Evolutionary conservation across 2,329 filamentous ascomycete species (phyloP), one percentile per base, ranked within the genome.

Genomic region (Didymellaceae sp.): DNA sequence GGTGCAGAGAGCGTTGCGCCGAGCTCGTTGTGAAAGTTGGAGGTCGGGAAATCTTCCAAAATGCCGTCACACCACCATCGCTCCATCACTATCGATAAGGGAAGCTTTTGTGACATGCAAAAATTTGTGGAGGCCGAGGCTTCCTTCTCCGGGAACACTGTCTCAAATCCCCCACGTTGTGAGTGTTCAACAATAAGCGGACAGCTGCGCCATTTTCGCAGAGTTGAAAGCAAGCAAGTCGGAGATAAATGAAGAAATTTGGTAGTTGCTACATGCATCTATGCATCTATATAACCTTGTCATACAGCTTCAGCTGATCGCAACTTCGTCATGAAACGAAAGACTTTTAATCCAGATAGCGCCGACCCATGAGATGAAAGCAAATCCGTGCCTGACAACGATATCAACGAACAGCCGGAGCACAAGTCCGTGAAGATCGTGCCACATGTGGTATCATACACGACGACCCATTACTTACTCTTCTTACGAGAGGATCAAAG

Each of bases 401-500:
- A 46, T 22, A 41, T 43, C 52, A 47, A 37, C 48, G 20, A 32
- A 55, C 28, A 49, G 53, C 54, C 37, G 16, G 35, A 55, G 52
- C 45, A 43, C 43, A 49, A 35, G 45, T 52, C 50, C 17, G 39
- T 18, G 33, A 52, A 44, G 25, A 46, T 52, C 45, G 48, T 58
- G 33, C 48, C 54, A 57, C 49, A 44, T 44, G 45, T 58, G 47
- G 49, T 55, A 55, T 58, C 57, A 54, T 57, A 55, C 45, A 48
- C 45, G 28, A 55, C 45, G 33, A 52, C 50, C 46, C 52, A 59
- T 54, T 57, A 63, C 62, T 63, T 67, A 65, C 64, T 57, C 45
- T n/a, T n/a, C n/a, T 50, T 58, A 46, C 39, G 41, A 57, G 22
- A 62, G 61, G 38, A 52, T 57, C 55, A 56, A 55, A 58, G 38